Conservation (phyloP, 2,329 filamentous ascomycete species). For the Clonostachys rosea region DNA sequence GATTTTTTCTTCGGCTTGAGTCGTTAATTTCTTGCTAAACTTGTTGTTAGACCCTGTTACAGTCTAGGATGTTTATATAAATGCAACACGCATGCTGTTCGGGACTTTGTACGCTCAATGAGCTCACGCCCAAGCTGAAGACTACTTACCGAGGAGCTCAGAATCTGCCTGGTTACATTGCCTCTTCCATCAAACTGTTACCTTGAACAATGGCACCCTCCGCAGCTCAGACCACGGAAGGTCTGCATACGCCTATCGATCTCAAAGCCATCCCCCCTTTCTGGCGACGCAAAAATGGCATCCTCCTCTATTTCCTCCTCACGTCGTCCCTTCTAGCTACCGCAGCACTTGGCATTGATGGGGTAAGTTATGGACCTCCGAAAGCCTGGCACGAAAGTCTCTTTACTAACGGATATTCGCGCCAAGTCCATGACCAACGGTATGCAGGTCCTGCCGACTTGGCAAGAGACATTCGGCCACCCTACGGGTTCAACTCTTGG, state of each 20-base stretch:
- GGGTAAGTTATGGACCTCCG: conserved; percentile 16
- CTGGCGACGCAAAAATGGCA: conserved; percentile 31
- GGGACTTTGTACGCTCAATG: too few relatives aligned
- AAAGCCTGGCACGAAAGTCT: neutral
- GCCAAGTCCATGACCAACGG: conserved; percentile 30
- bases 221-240: conserved; percentile 20
- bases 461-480: conserved; percentile 29
- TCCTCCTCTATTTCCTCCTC: conserved; percentile 33
- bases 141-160: too few relatives aligned
- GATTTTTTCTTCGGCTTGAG: neutral
- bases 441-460: conserved; percentile 27
- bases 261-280: conserved; percentile 21
- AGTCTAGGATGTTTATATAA: too few relatives aligned
- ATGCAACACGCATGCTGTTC: too few relatives aligned
- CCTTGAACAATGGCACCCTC: conserved; percentile 20
- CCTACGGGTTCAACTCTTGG: conserved; percentile 28
- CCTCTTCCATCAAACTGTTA: neutral
- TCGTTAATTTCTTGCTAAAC: too few relatives aligned
- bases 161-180: too few relatives aligned
- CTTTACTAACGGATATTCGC: neutral
- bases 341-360: conserved; percentile 33
- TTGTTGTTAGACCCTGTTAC: too few relatives aligned
- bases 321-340: conserved; percentile 35
- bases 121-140: too few relatives aligned
- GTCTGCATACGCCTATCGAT: conserved; percentile 21